Evolutionary conservation across 768 basidiomycete genomes (phyloP), one percentile per base, ranked within the genome.

Genomic region (Boletellus sp.): DNA sequence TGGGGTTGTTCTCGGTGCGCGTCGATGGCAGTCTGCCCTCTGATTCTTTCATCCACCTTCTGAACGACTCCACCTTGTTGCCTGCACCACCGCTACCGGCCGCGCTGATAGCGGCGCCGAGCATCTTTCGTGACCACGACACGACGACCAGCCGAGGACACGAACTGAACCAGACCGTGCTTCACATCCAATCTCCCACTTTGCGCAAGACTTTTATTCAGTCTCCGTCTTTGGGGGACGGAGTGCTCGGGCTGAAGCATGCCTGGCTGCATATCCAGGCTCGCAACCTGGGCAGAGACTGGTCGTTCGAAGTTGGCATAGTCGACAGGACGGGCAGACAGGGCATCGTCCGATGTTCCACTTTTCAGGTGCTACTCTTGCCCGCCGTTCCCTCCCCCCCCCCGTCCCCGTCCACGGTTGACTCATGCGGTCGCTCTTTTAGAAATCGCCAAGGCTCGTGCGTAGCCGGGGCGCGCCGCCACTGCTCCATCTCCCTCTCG

Each of bases 171-270:
- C 85, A 89, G 63, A 84, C 81, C 1, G 86, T 89, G 1, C 74
- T 91, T 13, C 88, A 91, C 54, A 75, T 91, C 42, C 89, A 91
- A 59, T 89, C 87, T 5, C 88, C 89, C 22, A 84, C 83, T 12
- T 58, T 89, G 31, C 76, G 70, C 45, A 82, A 73, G 45, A 86
- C 88, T 0, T 90, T 76, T 59, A 78, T 91, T 32, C 81, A 78
- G 8, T 83, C 76, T 56, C 88, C 88, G 15, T 72, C 76, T 19
- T 53, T 53, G 55, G 56, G 40, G 50, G 38, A 45, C 57, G 40
- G 50, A 48, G 74, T 71, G 26, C 69, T 90, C 40, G 83, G 81
- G 15, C 62, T 90, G 46, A 82, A 78, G 60, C 84, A 85, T 59
- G 72, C 80, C 7, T 90, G 87, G 85, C 62, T 91, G 47, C 85